Percentiles rank a stretch among this genome's conserved stretches.
phyloP scores from a whole-genome alignment of 2,329 filamentous ascomycete genomes.

The Aureobasidium sp. region DNA sequence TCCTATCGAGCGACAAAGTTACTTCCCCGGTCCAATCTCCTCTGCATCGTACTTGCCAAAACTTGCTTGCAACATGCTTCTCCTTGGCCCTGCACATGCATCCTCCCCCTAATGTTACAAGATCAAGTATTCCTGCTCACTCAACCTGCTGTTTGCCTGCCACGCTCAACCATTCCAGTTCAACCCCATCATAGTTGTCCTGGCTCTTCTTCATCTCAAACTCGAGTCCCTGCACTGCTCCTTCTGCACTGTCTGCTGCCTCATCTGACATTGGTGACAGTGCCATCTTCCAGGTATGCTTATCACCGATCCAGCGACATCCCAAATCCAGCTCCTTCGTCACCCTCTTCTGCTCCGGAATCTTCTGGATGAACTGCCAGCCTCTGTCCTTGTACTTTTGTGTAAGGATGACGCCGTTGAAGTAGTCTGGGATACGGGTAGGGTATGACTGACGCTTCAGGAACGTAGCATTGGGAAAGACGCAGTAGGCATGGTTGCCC shows the following conservation, averaged over 20 bases:
- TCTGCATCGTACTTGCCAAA: neutral
- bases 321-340: neutral
- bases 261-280: neutral
- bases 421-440: slow-evolving; percentile 7
- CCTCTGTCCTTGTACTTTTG: slow-evolving; percentile 3
- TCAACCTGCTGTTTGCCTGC: neutral
- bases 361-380: neutral
- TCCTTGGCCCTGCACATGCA: neutral
- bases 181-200: neutral
- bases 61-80: neutral
- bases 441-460: neutral
- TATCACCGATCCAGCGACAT: neutral
- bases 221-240: neutral
- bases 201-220: neutral
- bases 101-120: neutral
- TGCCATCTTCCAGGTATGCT: slow-evolving; percentile 5
- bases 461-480: slow-evolving; percentile 5
- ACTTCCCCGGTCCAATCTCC: neutral
- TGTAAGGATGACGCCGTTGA: neutral
- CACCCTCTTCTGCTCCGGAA: neutral
- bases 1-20: neutral
- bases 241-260: neutral
- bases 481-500: neutral
- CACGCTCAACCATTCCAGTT: neutral
- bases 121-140: neutral